A percentile compares a stretch with the other conserved stretches of the same genome.
These are phyloP conservation scores for Neurospora terricola DNA, from an alignment of 495 filamentous ascomycete genomes.

Conservation along the genomic window DNA sequence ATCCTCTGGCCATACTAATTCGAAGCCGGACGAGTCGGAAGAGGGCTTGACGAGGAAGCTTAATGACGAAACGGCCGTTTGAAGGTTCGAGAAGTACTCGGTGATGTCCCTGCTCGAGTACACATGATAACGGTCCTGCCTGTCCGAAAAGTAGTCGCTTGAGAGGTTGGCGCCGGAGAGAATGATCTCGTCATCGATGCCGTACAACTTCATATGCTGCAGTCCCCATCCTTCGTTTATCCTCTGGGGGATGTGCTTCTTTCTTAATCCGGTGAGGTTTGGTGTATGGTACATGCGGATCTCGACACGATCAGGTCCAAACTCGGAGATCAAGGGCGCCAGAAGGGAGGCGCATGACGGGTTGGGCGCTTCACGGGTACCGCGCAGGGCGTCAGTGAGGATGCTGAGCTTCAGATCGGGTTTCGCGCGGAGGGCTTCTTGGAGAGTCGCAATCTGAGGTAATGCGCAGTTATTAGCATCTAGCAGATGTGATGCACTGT, in stretches of 20 bases:
- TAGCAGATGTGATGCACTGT: background rate
- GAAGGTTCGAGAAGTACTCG: slow-evolving; percentile 70
- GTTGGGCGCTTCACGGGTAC: slow-evolving; percentile 81
- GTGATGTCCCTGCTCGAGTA: slow-evolving; percentile 71
- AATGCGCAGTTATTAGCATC: slow-evolving; percentile 1
- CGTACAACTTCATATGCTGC: slow-evolving; percentile 99
- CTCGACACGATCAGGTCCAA: slow-evolving; percentile 79
- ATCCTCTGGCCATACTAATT: slow-evolving; percentile 64
- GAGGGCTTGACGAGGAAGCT: slow-evolving; percentile 70
- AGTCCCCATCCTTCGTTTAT: slow-evolving; percentile 98
- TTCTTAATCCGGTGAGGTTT: slow-evolving; percentile 79
- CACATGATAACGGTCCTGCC: slow-evolving; percentile 89
- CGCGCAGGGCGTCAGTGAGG: slow-evolving; percentile 84
- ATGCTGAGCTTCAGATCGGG: slow-evolving; percentile 77
- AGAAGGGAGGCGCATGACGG: slow-evolving; percentile 86
- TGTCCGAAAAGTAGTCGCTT: slow-evolving; percentile 90
- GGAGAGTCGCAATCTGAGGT: slow-evolving; percentile 62
- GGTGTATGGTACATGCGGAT: slow-evolving; percentile 97
- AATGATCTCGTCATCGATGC: slow-evolving; percentile 91
- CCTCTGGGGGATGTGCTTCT: slow-evolving; percentile 70
- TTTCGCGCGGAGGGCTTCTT: slow-evolving; percentile 61
- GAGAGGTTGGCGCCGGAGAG: slow-evolving; percentile 93
- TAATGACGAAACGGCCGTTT: slow-evolving; percentile 64
- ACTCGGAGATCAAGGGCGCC: slow-evolving; percentile 67
- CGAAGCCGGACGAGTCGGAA: slow-evolving; percentile 50